Evolutionary conservation across 495 filamentous ascomycete genomes (phyloP).

Genomic region (Cryomyces antarcticus): DNA sequence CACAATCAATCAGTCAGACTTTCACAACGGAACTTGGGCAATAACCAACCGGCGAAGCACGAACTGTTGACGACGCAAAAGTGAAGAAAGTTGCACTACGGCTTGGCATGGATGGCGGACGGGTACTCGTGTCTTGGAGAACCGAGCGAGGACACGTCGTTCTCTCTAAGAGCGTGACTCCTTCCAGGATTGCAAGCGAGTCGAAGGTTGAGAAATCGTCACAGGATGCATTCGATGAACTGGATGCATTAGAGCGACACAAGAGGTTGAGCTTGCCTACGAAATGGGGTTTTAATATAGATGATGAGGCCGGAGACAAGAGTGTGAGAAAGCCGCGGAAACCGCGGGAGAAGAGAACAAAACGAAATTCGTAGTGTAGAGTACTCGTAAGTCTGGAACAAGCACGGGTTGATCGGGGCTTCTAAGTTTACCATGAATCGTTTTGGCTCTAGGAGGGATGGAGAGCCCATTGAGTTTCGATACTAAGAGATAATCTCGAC

Average conservation of each 20-base stretch:
- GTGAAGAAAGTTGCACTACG: constrained; percentile 15
- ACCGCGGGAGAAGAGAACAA: not conserved
- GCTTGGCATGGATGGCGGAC: constrained; percentile 19
- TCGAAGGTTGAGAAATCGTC: constrained; percentile 5
- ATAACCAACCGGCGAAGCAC: constrained; percentile 22
- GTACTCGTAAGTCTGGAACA: no score
- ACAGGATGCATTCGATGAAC: constrained; percentile 11
- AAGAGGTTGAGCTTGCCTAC: constrained; percentile 24
- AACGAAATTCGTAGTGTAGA: no score
- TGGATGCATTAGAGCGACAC: constrained; percentile 14
- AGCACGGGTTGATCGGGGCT: no score
- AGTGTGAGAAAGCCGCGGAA: constrained; percentile 6
- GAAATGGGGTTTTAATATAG: constrained; percentile 22
- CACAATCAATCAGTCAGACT: no score
- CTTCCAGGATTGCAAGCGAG: constrained; percentile 24
- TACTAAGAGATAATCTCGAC: no score
- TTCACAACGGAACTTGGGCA: constrained; percentile 17
- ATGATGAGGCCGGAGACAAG: constrained; percentile 17
- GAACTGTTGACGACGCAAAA: constrained; percentile 12
- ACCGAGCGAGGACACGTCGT: constrained; percentile 28
- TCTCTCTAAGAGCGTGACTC: constrained; percentile 29
- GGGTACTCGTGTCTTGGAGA: constrained; percentile 27
- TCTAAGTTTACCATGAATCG: no score
- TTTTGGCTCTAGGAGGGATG: no score
- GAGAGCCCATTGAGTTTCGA: no score